Evolutionary conservation across 2,329 filamentous ascomycete genomes (phyloP).

Genomic region (Colletotrichum limetticola): DNA sequence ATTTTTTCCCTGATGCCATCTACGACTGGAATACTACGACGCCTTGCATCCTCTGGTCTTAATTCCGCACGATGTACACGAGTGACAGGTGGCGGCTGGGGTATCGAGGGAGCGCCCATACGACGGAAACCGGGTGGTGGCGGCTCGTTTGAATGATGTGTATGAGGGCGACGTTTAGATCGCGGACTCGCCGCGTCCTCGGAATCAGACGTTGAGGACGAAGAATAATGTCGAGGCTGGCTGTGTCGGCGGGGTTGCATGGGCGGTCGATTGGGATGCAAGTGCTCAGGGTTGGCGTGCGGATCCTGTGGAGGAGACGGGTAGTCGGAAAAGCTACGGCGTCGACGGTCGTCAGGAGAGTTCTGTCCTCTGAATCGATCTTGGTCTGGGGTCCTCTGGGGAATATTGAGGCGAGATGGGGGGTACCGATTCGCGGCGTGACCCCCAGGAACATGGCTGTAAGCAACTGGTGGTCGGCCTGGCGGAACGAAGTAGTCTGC

Average conservation of each 20-base stretch:
- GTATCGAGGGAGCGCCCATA: constrained; percentile 42
- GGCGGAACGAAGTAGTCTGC: constrained; percentile 45
- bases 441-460: constrained; percentile 52
- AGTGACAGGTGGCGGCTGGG: constrained; percentile 41
- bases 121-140: constrained; percentile 46
- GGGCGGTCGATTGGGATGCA: constrained; percentile 48
- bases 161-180: constrained; percentile 36
- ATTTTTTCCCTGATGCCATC: constrained; percentile 56
- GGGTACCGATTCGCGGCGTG: constrained; percentile 52
- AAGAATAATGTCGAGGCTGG: constrained; percentile 57
- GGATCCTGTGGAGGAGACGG: constrained; percentile 49
- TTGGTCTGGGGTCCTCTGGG: constrained; percentile 44
- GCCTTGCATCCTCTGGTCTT: constrained; percentile 49
- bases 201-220: constrained; percentile 55
- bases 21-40: constrained; percentile 49
- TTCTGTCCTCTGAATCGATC: constrained; percentile 49
- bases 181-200: constrained; percentile 40
- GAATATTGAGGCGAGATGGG: constrained; percentile 41
- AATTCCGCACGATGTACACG: constrained; percentile 48
- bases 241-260: constrained; percentile 56
- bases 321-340: constrained; percentile 64
- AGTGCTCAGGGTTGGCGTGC: constrained; percentile 41
- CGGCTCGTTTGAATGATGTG: constrained; percentile 39
- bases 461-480: constrained; percentile 44
- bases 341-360: constrained; percentile 54